phyloP scores from a whole-genome alignment of 1,139 yeast genomes.

The Pichia sp. region DNA sequence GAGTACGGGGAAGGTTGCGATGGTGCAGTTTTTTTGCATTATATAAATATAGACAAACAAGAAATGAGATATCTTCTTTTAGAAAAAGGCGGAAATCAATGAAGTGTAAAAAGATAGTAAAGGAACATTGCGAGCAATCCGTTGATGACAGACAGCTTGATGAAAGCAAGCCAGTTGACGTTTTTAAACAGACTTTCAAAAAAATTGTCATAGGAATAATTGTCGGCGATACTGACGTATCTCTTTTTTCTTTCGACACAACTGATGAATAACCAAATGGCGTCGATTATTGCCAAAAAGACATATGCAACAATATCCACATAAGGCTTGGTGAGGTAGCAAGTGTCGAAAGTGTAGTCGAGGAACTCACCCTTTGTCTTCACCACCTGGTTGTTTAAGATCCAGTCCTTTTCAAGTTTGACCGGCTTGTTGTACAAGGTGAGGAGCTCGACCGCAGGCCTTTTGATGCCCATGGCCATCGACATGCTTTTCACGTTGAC shows the following conservation, averaged over 20 bases:
- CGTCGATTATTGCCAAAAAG: constrained; percentile 34
- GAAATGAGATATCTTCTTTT: neutral
- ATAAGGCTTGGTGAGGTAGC: constrained; percentile 50
- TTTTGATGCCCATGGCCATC: constrained; percentile 56
- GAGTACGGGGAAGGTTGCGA: too few relatives aligned
- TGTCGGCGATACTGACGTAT: constrained; percentile 10
- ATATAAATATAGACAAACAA: neutral
- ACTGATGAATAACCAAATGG: constrained; percentile 19
- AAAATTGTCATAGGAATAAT: constrained; percentile 1
- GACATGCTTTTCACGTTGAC: constrained; percentile 54
- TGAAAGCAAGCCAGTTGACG: constrained; percentile 2
- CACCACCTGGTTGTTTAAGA: constrained; percentile 15
- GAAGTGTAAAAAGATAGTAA: constrained; percentile 3
- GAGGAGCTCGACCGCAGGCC: constrained; percentile 52
- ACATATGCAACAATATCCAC: constrained; percentile 40
- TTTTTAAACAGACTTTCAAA: neutral
- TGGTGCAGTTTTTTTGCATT: neutral
- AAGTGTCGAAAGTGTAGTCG: constrained; percentile 37
- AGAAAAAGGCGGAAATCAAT: neutral
- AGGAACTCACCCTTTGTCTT: constrained; percentile 14
- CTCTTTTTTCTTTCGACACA: constrained; percentile 12
- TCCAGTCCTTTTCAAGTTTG: constrained; percentile 12
- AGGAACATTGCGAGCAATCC: neutral
- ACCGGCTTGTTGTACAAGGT: constrained; percentile 31
- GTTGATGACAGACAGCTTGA: neutral